Conservation (phyloP, 2,329 filamentous ascomycete species). For the Samsoniella hepiali region DNA sequence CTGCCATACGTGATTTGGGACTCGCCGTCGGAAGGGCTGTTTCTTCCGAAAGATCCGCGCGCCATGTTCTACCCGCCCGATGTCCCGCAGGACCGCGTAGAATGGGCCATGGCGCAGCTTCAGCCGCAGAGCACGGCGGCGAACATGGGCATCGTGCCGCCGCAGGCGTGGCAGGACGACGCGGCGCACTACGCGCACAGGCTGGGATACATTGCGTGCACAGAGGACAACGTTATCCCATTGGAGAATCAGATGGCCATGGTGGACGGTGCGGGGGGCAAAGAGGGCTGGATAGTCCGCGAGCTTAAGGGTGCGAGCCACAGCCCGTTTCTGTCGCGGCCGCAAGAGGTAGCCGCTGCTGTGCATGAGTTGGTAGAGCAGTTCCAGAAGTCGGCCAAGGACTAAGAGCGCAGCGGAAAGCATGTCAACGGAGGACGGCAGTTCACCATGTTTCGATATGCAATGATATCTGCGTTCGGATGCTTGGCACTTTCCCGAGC, state of each 20-base stretch:
- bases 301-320: slow-evolving; percentile 8
- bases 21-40: not conserved
- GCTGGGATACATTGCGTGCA: slow-evolving; percentile 6
- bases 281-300: not conserved
- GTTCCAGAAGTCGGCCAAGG: not conserved
- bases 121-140: slow-evolving; percentile 4
- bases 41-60: not conserved
- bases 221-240: not conserved
- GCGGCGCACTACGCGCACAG: not conserved
- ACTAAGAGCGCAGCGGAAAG: not conserved
- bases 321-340: slow-evolving; percentile 10
- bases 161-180: slow-evolving; percentile 13
- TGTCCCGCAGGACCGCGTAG: not conserved
- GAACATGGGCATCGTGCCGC: not conserved
- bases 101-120: not conserved
- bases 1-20: not conserved
- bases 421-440: not conserved
- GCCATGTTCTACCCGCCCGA: not conserved
- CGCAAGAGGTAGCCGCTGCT: not conserved
- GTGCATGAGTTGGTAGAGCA: not conserved
- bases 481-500: too few relatives aligned
- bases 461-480: too few relatives aligned
- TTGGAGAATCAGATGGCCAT: not conserved
- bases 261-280: not conserved
- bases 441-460: not conserved